A percentile compares a stretch with the other conserved stretches of the same genome.
Conservation (phyloP, 306 rosid genomes). For the Medicago lupulina region DNA sequence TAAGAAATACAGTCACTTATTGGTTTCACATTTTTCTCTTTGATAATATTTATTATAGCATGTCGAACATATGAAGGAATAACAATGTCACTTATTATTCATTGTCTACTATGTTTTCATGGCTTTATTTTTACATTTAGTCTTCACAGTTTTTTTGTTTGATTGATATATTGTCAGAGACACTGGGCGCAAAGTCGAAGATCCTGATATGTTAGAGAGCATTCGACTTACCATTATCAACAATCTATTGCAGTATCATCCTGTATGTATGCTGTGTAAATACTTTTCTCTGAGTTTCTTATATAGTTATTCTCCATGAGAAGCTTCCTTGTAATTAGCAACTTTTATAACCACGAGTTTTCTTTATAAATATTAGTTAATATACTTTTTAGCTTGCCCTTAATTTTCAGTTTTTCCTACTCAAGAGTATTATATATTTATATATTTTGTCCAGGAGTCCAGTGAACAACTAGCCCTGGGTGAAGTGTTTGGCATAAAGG, state of each 20-base stretch:
- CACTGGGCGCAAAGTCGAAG: conserved; percentile 96
- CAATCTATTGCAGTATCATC: conserved; percentile 93
- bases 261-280: conserved; percentile 62
- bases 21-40: conserved; percentile 19
- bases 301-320: conserved; percentile 28
- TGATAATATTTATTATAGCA: background rate
- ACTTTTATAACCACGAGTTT: conserved; percentile 18
- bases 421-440: conserved; percentile 39
- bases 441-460: conserved; percentile 68
- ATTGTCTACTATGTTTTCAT: background rate
- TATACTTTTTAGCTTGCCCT: conserved; percentile 30
- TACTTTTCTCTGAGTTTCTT: conserved; percentile 33
- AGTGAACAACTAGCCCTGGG: conserved; percentile 92
- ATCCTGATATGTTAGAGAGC: conserved; percentile 91
- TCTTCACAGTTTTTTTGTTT: conserved; percentile 44
- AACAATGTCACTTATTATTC: conserved; percentile 14
- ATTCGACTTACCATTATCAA: conserved; percentile 92
- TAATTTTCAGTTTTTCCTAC: conserved; percentile 25
- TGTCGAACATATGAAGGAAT: conserved; percentile 16
- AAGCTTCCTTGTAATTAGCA: conserved; percentile 20
- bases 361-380: background rate
- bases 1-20: background rate
- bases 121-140: conserved; percentile 32
- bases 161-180: conserved; percentile 59
- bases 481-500: conserved; percentile 92